These are phyloP conservation scores for Suillus bovinus DNA, from an alignment of 768 basidiomycete species.

Conservation along the genomic window DNA sequence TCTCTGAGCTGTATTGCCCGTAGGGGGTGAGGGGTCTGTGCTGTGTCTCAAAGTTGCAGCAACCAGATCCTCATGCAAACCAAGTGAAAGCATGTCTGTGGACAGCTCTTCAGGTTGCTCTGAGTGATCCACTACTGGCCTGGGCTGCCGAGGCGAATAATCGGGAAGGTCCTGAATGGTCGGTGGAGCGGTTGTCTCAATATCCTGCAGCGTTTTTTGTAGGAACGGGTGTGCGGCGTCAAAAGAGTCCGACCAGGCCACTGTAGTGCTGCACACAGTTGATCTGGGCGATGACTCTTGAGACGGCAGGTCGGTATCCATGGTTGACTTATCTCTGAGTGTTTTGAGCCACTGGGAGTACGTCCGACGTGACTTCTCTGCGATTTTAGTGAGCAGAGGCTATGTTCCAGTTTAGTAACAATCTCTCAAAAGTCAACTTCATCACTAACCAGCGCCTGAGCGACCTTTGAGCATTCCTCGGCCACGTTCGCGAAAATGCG, in stretches of 20 bases:
- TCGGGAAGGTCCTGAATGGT: conserved; percentile 23
- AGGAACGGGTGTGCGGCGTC: conserved; percentile 25
- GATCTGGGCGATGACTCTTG: conserved; percentile 5
- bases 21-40: conserved; percentile 19
- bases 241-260: conserved; percentile 19
- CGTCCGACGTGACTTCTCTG: conserved; percentile 48
- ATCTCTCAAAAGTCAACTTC: neutral
- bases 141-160: conserved; percentile 22
- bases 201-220: conserved; percentile 24
- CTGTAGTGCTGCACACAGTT: conserved; percentile 4
- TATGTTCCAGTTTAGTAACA: conserved; percentile 21
- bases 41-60: conserved; percentile 18
- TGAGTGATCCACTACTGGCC: conserved; percentile 19
- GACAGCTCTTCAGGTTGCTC: conserved; percentile 26
- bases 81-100: conserved; percentile 33
- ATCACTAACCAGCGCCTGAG: conserved; percentile 54
- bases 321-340: conserved; percentile 17
- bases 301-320: conserved; percentile 28
- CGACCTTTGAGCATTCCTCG: conserved; percentile 58
- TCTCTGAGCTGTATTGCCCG: conserved; percentile 33
- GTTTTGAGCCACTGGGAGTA: conserved; percentile 42
- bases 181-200: conserved; percentile 23
- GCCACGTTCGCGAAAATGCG: conserved; percentile 58
- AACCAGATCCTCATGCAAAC: conserved; percentile 28
- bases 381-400: conserved; percentile 58